Percentiles rank a stretch among this genome's conserved stretches.
phyloP scores from a whole-genome alignment of 106 monocot species.

The Acanthochlamys bracteata region DNA sequence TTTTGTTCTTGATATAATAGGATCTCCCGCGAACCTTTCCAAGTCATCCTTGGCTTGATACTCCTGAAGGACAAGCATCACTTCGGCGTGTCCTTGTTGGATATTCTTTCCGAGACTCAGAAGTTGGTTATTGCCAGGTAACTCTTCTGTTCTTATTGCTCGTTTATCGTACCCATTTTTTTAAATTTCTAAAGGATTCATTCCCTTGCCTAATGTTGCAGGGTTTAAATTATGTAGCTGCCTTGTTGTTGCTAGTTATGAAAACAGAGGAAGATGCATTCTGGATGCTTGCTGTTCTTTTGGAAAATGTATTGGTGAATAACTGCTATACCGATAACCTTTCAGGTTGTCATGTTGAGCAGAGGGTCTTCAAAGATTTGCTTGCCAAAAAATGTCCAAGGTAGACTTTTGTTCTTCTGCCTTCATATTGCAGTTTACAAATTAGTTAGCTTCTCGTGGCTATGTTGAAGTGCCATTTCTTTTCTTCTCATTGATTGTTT shows the following conservation, averaged over 20 bases:
- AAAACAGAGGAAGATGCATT: slow-evolving; percentile 95
- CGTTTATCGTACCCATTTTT: not conserved
- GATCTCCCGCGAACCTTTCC: slow-evolving; percentile 97
- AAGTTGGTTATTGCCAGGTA: slow-evolving; percentile 99
- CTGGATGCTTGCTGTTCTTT: slow-evolving; percentile 94
- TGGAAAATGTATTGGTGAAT: slow-evolving; percentile 91
- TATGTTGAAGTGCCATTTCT: not conserved
- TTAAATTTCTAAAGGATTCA: not conserved
- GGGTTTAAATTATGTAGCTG: slow-evolving; percentile 98
- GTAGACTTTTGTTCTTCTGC: slow-evolving; percentile 19
- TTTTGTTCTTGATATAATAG: slow-evolving; percentile 16
- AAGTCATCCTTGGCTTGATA: slow-evolving; percentile 86
- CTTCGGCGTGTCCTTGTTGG: slow-evolving; percentile 95
- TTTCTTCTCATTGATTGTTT: not conserved
- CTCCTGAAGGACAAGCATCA: slow-evolving; percentile 77
- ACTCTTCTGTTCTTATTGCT: not conserved
- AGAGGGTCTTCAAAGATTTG: slow-evolving; percentile 90
- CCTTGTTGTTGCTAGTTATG: slow-evolving; percentile 86
- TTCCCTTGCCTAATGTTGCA: slow-evolving; percentile 20
- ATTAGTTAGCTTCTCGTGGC: not conserved
- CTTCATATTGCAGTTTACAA: not conserved
- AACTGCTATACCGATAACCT: slow-evolving; percentile 95
- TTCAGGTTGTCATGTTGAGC: slow-evolving; percentile 98
- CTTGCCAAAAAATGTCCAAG: slow-evolving; percentile 94
- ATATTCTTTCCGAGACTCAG: slow-evolving; percentile 95